These are phyloP conservation scores for Aspergillus funiculosus DNA, from an alignment of 495 filamentous ascomycete species.

Conservation along the genomic window DNA sequence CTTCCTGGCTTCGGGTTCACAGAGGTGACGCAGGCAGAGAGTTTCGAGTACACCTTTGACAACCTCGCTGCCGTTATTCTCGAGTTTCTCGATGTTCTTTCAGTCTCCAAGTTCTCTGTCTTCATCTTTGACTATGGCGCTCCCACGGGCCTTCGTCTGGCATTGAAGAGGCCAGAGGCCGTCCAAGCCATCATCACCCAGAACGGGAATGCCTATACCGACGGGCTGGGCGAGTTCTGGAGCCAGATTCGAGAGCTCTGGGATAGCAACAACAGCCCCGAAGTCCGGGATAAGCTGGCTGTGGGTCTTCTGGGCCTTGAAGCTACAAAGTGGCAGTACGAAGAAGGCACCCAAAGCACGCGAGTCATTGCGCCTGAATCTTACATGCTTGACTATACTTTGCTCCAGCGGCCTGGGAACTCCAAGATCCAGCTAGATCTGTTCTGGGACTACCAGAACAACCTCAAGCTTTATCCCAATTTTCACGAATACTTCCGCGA, in stretches of 20 bases:
- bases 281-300: slow-evolving; percentile 34
- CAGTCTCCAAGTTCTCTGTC: slow-evolving; percentile 44
- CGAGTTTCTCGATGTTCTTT: slow-evolving; percentile 42
- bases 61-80: slow-evolving; percentile 42
- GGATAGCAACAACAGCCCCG: slow-evolving; percentile 31
- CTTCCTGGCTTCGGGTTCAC: slow-evolving; percentile 61
- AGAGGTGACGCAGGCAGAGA: slow-evolving; percentile 26
- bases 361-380: slow-evolving; percentile 45
- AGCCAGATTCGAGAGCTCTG: slow-evolving; percentile 43
- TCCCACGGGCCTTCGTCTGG: slow-evolving; percentile 50
- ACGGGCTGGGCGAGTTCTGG: slow-evolving; percentile 57
- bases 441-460: slow-evolving; percentile 52
- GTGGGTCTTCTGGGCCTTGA: slow-evolving; percentile 38
- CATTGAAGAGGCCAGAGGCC: slow-evolving; percentile 41
- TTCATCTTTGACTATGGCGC: slow-evolving; percentile 68
- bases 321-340: slow-evolving; percentile 52
- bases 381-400: slow-evolving; percentile 45
- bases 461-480: slow-evolving; percentile 49
- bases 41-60: slow-evolving; percentile 50
- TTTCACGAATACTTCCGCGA: slow-evolving; percentile 56
- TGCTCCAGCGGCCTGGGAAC: slow-evolving; percentile 47
- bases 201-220: slow-evolving; percentile 60
- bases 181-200: slow-evolving; percentile 53
- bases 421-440: slow-evolving; percentile 53
- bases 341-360: slow-evolving; percentile 33